A percentile compares a stretch with the other conserved stretches of the same genome.
These are phyloP conservation scores for Fagus crenata DNA, from an alignment of 306 rosid genomes.

Conservation along the genomic window DNA sequence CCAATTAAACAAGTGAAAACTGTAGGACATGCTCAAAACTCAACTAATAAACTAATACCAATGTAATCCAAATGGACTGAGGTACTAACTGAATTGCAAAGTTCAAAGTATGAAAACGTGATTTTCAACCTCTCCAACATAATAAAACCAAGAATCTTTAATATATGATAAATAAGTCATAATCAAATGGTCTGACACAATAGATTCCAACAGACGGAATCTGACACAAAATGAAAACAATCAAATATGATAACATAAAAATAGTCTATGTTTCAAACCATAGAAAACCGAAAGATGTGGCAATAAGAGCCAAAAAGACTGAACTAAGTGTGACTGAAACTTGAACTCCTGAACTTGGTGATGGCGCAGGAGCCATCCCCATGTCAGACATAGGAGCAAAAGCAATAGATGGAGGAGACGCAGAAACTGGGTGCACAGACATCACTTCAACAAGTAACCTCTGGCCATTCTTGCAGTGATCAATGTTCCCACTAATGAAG, in stretches of 20 bases:
- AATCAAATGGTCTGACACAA: background rate
- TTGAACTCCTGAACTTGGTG: slow-evolving; percentile 27
- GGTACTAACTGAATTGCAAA: background rate
- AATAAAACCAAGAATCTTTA: background rate
- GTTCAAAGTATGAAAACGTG: background rate
- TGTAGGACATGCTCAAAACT: no score
- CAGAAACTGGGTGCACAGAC: slow-evolving; percentile 37
- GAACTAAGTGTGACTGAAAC: slow-evolving; percentile 26
- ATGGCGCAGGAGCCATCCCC: slow-evolving; percentile 46
- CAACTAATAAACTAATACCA: no score
- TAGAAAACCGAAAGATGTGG: slow-evolving; percentile 27
- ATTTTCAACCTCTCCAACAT: background rate
- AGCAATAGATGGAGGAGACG: slow-evolving; percentile 41
- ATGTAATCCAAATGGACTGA: background rate
- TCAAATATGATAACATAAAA: background rate
- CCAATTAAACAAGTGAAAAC: no score
- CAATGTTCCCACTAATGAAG: slow-evolving; percentile 66
- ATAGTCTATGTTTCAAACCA: slow-evolving; percentile 14
- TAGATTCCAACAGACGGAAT: slow-evolving; percentile 20
- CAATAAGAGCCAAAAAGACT: slow-evolving; percentile 23
- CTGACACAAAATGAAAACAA: slow-evolving; percentile 12
- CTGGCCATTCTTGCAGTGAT: slow-evolving; percentile 73
- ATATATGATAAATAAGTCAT: background rate
- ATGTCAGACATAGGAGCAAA: slow-evolving; percentile 38
- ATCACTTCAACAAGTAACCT: slow-evolving; percentile 67